Evolutionary conservation across 2,329 filamentous ascomycete genomes (phyloP), one percentile per base, ranked within the genome.

Genomic region (Trichoderma citrinoviride): DNA sequence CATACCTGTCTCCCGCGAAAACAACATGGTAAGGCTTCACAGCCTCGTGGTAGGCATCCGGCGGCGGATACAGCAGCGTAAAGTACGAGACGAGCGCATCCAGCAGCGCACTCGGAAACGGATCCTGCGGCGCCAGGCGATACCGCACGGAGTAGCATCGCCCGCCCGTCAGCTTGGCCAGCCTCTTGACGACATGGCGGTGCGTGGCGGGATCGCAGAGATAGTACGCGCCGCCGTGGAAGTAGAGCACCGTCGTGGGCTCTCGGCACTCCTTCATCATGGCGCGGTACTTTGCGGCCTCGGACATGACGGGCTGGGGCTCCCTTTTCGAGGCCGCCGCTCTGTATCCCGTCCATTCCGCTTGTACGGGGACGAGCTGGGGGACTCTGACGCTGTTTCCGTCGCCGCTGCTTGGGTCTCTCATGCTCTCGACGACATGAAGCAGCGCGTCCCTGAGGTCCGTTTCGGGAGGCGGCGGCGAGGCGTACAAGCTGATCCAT

Each of bases 141-240:
- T 94, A 94, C 3, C 90, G 84, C 5, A 93, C 87, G 33, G 84
- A 88, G 77, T 91, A 90, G 44, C 87, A 87, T 7, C 89, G 82
- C 2, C 90, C 90, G 25, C 85, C 83, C 0, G 85, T 89, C 64
- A 87, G 74, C 72, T 88, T 87, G 23, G 90, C 89, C 15, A 94
- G 77, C 58, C 82, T 84, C 65, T 84, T 84, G 19, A 81, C 82
- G 0, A 83, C 76, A 0, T 79, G 74, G 3, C 91, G 85, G 71
- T 92, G 88, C 0, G 86, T 87, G 1, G 82, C 76, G 17, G 91
- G 90, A 70, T 93, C 91, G 71, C 89, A 82, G 29, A 92, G 82
- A 68, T 82, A 92, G 77, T 90, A 90, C 4, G 87, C 90, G 61
- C 91, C 91, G 67, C 90, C 90, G 74, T 93, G 90, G 70, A 93